Conservation (phyloP, 2,329 filamentous ascomycete species). For the Graphiopsis chlorocephala region DNA sequence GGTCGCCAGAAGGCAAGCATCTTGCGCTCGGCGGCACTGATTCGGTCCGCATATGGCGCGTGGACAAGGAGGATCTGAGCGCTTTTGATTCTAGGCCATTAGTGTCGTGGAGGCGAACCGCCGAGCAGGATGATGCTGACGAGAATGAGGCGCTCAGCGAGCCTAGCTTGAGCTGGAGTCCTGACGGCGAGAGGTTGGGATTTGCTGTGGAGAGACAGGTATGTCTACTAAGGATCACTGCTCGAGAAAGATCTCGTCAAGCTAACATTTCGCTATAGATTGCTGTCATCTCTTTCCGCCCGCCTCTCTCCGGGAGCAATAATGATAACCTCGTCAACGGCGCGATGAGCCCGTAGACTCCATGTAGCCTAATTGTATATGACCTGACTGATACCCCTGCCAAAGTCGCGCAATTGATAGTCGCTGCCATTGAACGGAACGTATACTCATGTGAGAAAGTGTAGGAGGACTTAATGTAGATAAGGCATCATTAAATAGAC, state of each 20-base stretch:
- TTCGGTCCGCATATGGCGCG: constrained; percentile 45
- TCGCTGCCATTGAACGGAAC: not conserved
- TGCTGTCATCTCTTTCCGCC: constrained; percentile 24
- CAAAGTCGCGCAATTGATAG: not conserved
- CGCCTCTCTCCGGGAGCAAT: constrained; percentile 11
- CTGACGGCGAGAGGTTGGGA: constrained; percentile 52
- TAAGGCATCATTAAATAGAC: not conserved
- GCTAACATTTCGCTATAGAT: constrained; percentile 16
- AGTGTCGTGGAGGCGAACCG: constrained; percentile 30
- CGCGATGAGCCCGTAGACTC: constrained; percentile 8
- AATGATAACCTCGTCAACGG: constrained; percentile 1
- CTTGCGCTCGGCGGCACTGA: constrained; percentile 46
- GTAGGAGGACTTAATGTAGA: not conserved
- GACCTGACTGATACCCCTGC: constrained; percentile 13
- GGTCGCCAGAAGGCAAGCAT: constrained; percentile 43
- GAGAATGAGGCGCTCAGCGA: constrained; percentile 23
- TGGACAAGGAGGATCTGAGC: constrained; percentile 21
- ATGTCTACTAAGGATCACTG: constrained; percentile 19
- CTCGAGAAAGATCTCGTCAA: not conserved
- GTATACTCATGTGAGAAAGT: not conserved
- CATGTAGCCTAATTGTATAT: constrained; percentile 12
- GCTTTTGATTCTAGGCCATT: constrained; percentile 11
- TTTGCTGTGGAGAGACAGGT: constrained; percentile 47
- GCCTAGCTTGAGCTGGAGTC: constrained; percentile 50
- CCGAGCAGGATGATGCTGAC: constrained; percentile 19